A percentile compares a stretch with the other conserved stretches of the same genome.
phyloP scores from a whole-genome alignment of 441 rosid species.

The Adansonia rubrostipa region DNA sequence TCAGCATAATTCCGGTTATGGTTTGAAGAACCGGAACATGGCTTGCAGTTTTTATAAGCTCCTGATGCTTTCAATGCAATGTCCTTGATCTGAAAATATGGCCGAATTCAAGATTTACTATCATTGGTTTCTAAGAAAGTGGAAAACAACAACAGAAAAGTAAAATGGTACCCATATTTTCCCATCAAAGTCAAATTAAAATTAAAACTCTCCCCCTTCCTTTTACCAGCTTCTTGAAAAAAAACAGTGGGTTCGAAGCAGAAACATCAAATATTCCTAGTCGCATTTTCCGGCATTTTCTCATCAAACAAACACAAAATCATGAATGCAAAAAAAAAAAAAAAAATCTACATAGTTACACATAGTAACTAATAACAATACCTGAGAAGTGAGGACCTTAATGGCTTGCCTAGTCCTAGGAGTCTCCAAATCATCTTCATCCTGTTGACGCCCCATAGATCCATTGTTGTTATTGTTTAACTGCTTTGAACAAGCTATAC shows the following conservation, averaged over 20 bases:
- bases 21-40: conserved; percentile 75
- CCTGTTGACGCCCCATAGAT: conserved; percentile 54
- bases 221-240: no score
- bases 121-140: conserved; percentile 20
- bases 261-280: no score
- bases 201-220: no score
- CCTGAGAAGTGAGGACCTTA: conserved; percentile 74
- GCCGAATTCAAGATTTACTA: background rate
- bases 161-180: background rate
- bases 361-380: conserved; percentile 17
- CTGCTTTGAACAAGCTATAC: conserved; percentile 80
- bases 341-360: background rate
- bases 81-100: conserved; percentile 68
- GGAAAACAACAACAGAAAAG: background rate
- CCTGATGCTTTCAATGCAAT: conserved; percentile 90
- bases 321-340: background rate
- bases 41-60: conserved; percentile 80
- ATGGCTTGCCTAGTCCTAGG: conserved; percentile 73
- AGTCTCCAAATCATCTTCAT: conserved; percentile 52
- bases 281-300: conserved; percentile 26
- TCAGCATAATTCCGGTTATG: conserved; percentile 54
- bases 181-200: conserved; percentile 1
- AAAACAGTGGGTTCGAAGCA: no score
- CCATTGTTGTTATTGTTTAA: conserved; percentile 41
- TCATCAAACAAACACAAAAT: conserved; percentile 24